Base-by-base conservation (phyloP, 208 protist genomes). In the Crithidia brevicula region DNA sequence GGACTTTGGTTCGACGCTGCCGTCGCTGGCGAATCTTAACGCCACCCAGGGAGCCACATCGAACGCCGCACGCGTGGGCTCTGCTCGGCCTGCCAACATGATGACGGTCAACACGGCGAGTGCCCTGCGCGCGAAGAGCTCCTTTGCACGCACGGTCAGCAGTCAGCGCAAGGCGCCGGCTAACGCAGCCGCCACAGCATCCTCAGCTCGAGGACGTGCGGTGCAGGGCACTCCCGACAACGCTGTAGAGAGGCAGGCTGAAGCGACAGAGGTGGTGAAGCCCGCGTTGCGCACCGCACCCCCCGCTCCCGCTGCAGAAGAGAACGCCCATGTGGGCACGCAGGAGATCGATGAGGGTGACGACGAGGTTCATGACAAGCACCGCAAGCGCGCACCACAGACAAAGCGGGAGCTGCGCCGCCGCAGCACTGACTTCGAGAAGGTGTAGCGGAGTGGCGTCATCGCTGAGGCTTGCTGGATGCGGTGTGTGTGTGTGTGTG, bases 371-470 rank as follows among this genome's bases (percentile, higher is more conserved):
- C 16, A 43, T 33, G 53, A 54, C 13, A 68, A 38, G 13, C 59
- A 56, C 25, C 45, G 34, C 51, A 68, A 49, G 43, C 63, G 63
- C 10, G 53, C 30, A 1, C 54, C 62, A 4, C 52, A 76, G 20
- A 60, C 57, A 20, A 70, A 65, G n/a, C 61, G 56, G 7, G 18
- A n/a, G 46, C 23, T 64, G 36, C 70, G 70, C 10, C 60, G 70
- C 5, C 70, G 70, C 30, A 62, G 53, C 54, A 64, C 56, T 3
- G 62, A 69, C 9, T 69, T 76, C 30, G 47, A 65, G 0, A 31
- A 76, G 28, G 38, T 69, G 10, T 69, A 54, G 34, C 4, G 0
- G 13, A 22, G n/a, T n/a, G n/a, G n/a, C n/a, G n/a, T n/a, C n/a
- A n/a, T n/a, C n/a, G n/a, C n/a, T n/a, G n/a, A n/a, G 20, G 4